A percentile compares a stretch with the other conserved stretches of the same genome.
Evolutionary conservation across 441 rosid species (phyloP).

Genomic region (Corymbia citriodora): DNA sequence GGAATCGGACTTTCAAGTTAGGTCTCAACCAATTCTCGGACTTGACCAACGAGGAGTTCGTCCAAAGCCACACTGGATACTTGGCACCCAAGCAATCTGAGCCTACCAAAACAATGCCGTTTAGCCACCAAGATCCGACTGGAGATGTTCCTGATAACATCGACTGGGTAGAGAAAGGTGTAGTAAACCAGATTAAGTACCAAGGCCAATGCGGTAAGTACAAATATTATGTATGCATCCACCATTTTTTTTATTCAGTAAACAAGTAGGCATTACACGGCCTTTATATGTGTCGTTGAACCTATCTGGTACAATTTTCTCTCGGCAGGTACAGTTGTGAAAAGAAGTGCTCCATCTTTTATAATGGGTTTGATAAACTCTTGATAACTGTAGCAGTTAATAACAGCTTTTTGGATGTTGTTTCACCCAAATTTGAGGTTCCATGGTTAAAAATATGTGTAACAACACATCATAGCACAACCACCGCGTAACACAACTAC

Average conservation of each 20-base stretch:
- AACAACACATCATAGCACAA: not conserved
- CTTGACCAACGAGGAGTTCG: not conserved
- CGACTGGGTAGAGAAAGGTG: conserved; percentile 14
- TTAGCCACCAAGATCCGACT: not conserved
- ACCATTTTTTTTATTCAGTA: not conserved
- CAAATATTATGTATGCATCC: not conserved
- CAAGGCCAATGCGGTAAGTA: conserved; percentile 20
- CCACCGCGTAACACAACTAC: not conserved
- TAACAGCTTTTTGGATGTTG: not conserved
- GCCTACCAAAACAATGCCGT: not conserved
- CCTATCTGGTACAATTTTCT: not conserved
- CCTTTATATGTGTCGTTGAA: not conserved
- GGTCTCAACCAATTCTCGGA: not conserved
- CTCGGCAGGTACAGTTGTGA: not conserved
- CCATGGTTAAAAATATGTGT: not conserved
- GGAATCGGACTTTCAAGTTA: not conserved
- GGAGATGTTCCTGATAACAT: not conserved
- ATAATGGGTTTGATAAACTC: not conserved
- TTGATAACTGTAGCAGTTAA: not conserved
- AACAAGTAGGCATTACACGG: not conserved
- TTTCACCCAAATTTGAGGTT: not conserved
- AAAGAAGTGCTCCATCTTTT: not conserved
- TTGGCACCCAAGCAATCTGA: not conserved
- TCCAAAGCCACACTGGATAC: not conserved
- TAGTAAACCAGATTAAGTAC: conserved; percentile 17